Evolutionary conservation across 305 asterid genomes (phyloP).

Genomic region (Ajuga reptans): DNA sequence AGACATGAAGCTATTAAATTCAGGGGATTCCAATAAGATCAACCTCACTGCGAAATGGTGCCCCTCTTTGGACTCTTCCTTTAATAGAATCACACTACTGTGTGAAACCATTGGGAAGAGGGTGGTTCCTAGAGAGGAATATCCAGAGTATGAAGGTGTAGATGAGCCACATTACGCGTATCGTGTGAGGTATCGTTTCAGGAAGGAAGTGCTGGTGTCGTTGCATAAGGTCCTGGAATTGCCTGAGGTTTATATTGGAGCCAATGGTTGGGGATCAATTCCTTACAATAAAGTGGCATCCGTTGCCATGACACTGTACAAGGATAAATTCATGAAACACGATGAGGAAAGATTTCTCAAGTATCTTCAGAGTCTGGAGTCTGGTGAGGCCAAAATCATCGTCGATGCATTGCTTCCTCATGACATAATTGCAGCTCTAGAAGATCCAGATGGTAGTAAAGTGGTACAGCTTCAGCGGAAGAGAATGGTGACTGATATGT

Average conservation of each 20-base stretch:
- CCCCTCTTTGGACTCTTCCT: conserved; percentile 38
- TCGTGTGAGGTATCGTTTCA: conserved; percentile 42
- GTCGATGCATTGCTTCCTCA: conserved; percentile 52
- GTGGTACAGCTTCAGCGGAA: conserved; percentile 49
- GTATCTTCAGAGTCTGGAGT: conserved; percentile 18
- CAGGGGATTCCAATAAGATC: conserved; percentile 22
- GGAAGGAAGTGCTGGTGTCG: conserved; percentile 40
- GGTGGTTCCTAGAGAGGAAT: conserved; percentile 37
- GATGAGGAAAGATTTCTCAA: not conserved
- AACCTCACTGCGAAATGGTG: conserved; percentile 53
- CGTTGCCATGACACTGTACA: conserved; percentile 6
- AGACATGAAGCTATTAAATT: conserved; percentile 31
- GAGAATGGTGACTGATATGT: conserved; percentile 41
- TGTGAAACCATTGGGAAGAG: conserved; percentile 38
- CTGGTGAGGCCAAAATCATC: conserved; percentile 32
- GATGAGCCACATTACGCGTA: conserved; percentile 38
- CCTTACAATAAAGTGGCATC: conserved; percentile 34
- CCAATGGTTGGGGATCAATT: conserved; percentile 28
- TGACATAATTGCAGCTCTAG: conserved; percentile 21
- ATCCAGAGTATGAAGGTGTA: conserved; percentile 28
- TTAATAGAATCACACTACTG: conserved; percentile 27
- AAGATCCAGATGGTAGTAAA: not conserved
- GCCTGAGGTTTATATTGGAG: no score
- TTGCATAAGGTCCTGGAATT: conserved; percentile 20
- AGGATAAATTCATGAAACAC: not conserved